A percentile compares a stretch with the other conserved stretches of the same genome.
Conservation (phyloP, 1,284 basidiomycete genomes). For the Phenoliferia sp. region DNA sequence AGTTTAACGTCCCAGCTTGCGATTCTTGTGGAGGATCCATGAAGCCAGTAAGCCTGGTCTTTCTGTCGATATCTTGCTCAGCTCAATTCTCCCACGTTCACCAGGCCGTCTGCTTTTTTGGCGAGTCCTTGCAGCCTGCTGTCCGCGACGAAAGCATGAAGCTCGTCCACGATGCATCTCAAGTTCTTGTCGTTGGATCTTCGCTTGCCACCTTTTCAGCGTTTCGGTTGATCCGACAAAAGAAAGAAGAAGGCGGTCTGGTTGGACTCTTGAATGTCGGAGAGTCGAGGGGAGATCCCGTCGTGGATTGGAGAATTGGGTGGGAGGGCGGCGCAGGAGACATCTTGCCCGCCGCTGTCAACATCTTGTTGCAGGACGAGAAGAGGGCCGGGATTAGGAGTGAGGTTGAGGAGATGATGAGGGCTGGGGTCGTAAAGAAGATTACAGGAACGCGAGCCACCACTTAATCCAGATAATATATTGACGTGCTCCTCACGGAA, state of each 20-base stretch:
- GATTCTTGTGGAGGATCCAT: constrained; percentile 20
- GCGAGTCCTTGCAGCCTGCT: constrained; percentile 10
- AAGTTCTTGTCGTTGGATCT: constrained; percentile 74
- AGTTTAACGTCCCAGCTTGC: constrained; percentile 29
- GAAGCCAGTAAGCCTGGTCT: constrained; percentile 22
- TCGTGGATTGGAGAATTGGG: constrained; percentile 42
- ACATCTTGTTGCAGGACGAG: constrained; percentile 69
- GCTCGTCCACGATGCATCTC: constrained; percentile 55
- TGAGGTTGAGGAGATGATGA: constrained; percentile 53
- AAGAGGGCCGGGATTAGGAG: constrained; percentile 39
- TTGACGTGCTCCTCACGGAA: no score
- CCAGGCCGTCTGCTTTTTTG: background rate
- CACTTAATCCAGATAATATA: no score
- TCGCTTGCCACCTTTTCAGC: constrained; percentile 89
- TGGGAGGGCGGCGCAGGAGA: constrained; percentile 25
- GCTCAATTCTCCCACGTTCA: background rate
- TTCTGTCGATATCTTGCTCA: background rate
- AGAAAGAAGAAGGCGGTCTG: constrained; percentile 66
- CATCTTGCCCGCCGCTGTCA: constrained; percentile 49
- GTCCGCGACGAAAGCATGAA: constrained; percentile 20
- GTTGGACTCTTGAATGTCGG: constrained; percentile 79
- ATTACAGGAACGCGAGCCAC: background rate
- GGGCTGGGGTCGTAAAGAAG: background rate
- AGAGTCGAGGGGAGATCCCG: constrained; percentile 72
- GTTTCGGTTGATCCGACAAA: constrained; percentile 76